Base-by-base conservation (phyloP, 1,284 basidiomycete species). In the Polyporus tsugae region DNA sequence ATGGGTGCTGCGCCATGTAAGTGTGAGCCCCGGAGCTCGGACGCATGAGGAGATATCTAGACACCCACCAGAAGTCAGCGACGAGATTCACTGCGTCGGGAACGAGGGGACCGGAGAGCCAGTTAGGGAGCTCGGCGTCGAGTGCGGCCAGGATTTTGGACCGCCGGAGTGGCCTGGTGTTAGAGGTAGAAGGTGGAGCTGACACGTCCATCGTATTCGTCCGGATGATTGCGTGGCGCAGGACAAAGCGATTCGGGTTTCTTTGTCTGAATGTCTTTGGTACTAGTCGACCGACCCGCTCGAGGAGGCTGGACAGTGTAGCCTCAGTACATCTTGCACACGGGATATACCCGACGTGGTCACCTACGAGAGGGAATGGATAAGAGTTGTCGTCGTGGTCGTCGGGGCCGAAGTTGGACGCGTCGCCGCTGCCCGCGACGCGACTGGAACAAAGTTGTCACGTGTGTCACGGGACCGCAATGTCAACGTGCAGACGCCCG, bases 101-200 rank as follows among this genome's bases (percentile, higher is more conserved):
- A 6, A 58, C 33, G n/a, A 52, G 25, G 39, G 70, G 22, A 3
- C 58, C 69, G 25, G 62, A 60, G 15, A 72, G 63, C 68, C 71
- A 72, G 15, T 52, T 39, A 29, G 69, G 61, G 38, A 74, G 60
- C 55, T 73, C 70, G 1, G 72, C 73, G 64, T 77, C 75, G 10
- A 77, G 68, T 0, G 72, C 68, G 4, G 74, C 74, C 2, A 76
- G 70, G 0, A 77, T 58, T 64, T 69, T 76, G 9, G 76, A 75
- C 36, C 69, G 71, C 4, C 65, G 65, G 38, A 66, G 58, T 9
- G n/a, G 66, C 1, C 64, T 42, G 2, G 62, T 11, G 6, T 36
- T 55, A 7, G 19, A 33, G 29, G 58, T 35, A 6, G 63, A 29
- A 52, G 17, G 19, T 65, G 44, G 10, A 17, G 17, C 22, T 67